Evolutionary conservation across 768 basidiomycete genomes (phyloP), one percentile per base, ranked within the genome.

Genomic region (Fomitopsis pulvina): DNA sequence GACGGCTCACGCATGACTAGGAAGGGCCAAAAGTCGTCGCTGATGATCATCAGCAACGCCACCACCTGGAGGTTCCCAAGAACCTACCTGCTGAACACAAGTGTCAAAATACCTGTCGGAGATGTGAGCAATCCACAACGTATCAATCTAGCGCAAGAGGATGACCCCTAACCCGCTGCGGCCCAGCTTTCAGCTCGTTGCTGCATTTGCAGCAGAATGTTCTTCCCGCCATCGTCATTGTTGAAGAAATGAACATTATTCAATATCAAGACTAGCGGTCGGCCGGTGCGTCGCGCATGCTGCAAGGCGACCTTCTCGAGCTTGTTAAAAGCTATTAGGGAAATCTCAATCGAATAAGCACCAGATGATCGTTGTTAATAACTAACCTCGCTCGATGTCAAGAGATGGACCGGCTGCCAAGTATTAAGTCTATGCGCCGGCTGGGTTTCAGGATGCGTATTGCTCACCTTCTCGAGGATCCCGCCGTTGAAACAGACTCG

Each of bases 131-230:
- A 41, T 34, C 52, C 52, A 45, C 29, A 44, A 11, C 43, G 43
- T 8, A 34, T 18, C 44, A 32, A 24, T 46, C 52, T 53, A 22
- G 42, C 28, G 50, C 21, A 27, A 52, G 22, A 49, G 56, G 49
- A 29, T 26, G 26, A 62, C 76, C 55, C 54, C n/a, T n/a, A n/a
- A 85, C 87, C 80, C 63, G 84, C 81, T 10, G 86, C 83, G 4
- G 86, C 82, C 90, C 93, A 94, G 5, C 83, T 68, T 63, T 93
- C 92, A 4, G 88, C 92, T 48, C 82, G 77, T 60, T 89, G 88
- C 61, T 93, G 92, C 16, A 93, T 74, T 58, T 91, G 89, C 48
- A 92, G 68, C n/a, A 96, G 70, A 69, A 93, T 78, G 37, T 85
- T 79, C 54, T 76, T 73, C 0, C 91, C 90, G 24, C 80, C 81